Evolutionary conservation across 331 rosid genomes (phyloP).

Genomic region (Arachis monticola): DNA sequence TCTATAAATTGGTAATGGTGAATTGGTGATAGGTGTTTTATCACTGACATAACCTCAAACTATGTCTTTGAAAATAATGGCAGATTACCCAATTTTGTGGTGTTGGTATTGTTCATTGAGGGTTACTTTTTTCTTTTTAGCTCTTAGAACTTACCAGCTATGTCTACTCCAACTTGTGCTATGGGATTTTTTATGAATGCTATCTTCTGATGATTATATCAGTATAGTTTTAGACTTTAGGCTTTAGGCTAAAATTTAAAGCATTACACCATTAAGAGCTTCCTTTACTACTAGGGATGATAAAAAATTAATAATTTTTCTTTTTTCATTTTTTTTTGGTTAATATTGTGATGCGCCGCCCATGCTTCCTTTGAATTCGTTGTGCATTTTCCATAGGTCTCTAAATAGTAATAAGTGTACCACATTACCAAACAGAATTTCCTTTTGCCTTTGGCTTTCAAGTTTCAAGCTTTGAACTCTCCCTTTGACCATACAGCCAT

Average conservation of each 20-base stretch:
- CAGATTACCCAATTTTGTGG: conserved; percentile 57
- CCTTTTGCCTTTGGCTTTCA: conserved; percentile 42
- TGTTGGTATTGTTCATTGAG: conserved; percentile 22
- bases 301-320: neutral
- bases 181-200: conserved; percentile 23
- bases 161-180: conserved; percentile 9
- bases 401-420: neutral
- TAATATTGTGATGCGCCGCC: conserved; percentile 40
- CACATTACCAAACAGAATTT: conserved; percentile 36
- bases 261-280: conserved; percentile 18
- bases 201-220: neutral
- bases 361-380: conserved; percentile 38
- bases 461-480: conserved; percentile 31
- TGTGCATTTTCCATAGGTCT: conserved; percentile 6
- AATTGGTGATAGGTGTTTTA: conserved; percentile 32
- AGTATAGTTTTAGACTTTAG: neutral
- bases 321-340: neutral
- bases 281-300: neutral
- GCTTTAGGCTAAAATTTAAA: neutral
- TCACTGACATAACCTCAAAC: conserved; percentile 39
- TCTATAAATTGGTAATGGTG: conserved; percentile 4
- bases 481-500: conserved; percentile 34
- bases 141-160: conserved; percentile 39
- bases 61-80: conserved; percentile 55
- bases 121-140: conserved; percentile 30